Evolutionary conservation across 2,329 filamentous ascomycete genomes (phyloP).

Genomic region (Verticillium albo-atrum): DNA sequence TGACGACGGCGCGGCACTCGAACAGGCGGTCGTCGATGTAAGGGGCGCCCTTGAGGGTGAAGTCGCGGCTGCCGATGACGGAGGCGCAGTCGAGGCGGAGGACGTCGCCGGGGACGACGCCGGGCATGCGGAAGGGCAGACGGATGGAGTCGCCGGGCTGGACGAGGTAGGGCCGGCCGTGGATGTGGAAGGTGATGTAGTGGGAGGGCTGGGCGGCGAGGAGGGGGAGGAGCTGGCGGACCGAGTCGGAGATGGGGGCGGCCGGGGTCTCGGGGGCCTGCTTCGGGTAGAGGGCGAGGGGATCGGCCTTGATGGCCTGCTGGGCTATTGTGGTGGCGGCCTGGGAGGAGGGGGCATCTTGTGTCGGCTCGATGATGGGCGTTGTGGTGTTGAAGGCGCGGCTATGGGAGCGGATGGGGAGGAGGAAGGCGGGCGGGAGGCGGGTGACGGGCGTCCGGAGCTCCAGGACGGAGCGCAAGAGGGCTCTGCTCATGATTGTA

Average conservation of each 20-base stretch:
- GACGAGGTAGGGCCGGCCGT: conserved; percentile 75
- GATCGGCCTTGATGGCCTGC: conserved; percentile 2
- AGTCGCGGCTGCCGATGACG: conserved; percentile 80
- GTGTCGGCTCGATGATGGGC: conserved; percentile 40
- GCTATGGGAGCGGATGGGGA: conserved; percentile 20
- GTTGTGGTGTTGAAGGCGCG: conserved; percentile 42
- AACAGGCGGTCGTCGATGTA: conserved; percentile 82
- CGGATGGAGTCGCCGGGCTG: conserved; percentile 71
- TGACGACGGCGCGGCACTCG: conserved; percentile 78
- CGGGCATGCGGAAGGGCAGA: conserved; percentile 75
- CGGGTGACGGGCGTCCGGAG: conserved; percentile 41
- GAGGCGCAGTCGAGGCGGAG: conserved; percentile 84
- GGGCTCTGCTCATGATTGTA: conserved; percentile 48
- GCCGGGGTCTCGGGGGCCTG: conserved; percentile 17
- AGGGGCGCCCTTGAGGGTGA: conserved; percentile 77
- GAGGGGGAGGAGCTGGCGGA: conserved; percentile 62
- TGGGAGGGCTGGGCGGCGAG: conserved; percentile 68
- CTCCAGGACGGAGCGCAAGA: conserved; percentile 61
- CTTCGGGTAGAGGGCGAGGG: not conserved
- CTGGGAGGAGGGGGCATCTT: conserved; percentile 12
- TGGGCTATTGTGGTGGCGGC: conserved; percentile 3
- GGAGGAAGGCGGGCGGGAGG: conserved; percentile 26
- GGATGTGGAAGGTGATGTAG: conserved; percentile 77
- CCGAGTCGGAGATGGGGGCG: conserved; percentile 45
- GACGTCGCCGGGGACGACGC: conserved; percentile 74